Evolutionary conservation across 2,329 filamentous ascomycete species (phyloP).

Genomic region (Aspergillus versicolor): DNA sequence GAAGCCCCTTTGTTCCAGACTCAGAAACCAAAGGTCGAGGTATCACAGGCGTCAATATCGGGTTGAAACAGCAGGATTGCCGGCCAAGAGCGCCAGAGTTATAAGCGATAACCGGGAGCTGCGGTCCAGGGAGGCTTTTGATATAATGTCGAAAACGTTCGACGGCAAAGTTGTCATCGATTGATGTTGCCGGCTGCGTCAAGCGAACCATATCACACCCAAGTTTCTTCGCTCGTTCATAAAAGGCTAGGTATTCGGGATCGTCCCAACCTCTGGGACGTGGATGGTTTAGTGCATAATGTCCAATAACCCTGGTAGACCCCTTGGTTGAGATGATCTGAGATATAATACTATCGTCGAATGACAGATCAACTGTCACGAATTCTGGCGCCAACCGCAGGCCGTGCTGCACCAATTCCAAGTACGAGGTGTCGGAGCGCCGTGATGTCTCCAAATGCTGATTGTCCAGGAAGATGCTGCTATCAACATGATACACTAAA

Average conservation of each 20-base stretch:
- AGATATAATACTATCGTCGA: conserved; percentile 53
- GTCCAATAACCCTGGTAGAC: conserved; percentile 62
- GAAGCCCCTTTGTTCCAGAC: conserved; percentile 45
- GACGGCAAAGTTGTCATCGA: conserved; percentile 65
- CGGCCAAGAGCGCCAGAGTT: conserved; percentile 64
- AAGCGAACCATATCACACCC: conserved; percentile 65
- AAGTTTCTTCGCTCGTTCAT: conserved; percentile 56
- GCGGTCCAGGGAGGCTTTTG: conserved; percentile 41
- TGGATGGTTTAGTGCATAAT: conserved; percentile 47
- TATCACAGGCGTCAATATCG: conserved; percentile 61
- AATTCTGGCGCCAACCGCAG: conserved; percentile 64
- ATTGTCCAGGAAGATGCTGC: conserved; percentile 22
- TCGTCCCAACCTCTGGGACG: conserved; percentile 57
- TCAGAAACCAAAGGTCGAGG: conserved; percentile 49
- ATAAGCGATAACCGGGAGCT: conserved; percentile 61
- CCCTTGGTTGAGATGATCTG: conserved; percentile 54
- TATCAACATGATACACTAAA: conserved; percentile 55
- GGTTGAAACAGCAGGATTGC: conserved; percentile 66
- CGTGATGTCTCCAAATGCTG: conserved; percentile 25
- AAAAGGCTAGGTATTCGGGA: conserved; percentile 55
- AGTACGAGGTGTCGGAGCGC: conserved; percentile 44
- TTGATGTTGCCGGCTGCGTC: conserved; percentile 55
- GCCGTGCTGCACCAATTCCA: conserved; percentile 59
- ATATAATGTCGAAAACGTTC: conserved; percentile 55
- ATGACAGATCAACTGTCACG: conserved; percentile 60